Percentiles rank a stretch among this genome's conserved stretches.
phyloP scores from a whole-genome alignment of 306 rosid genomes.

The Trifolium subterraneum region DNA sequence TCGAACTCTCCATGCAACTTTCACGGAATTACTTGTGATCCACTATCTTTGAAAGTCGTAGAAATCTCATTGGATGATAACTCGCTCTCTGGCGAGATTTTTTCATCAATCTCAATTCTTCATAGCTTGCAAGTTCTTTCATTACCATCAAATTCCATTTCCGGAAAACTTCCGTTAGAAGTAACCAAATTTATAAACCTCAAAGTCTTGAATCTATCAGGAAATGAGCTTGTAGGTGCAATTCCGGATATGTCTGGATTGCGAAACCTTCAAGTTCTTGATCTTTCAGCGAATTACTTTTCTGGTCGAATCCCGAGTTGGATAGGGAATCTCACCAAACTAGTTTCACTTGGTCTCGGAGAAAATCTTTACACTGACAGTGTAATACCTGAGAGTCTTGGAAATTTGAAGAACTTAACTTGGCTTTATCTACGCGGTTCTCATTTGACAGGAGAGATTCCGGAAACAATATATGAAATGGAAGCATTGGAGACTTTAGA shows the following conservation, averaged over 20 bases:
- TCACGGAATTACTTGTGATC: conserved; percentile 68
- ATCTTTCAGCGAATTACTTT: conserved; percentile 69
- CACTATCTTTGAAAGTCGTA: conserved; percentile 54
- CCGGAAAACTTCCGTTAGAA: conserved; percentile 68
- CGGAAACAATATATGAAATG: conserved; percentile 72
- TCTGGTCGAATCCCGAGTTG: conserved; percentile 68
- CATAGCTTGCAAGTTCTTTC: conserved; percentile 59
- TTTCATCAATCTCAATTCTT: conserved; percentile 60
- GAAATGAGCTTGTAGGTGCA: conserved; percentile 57
- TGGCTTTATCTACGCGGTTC: conserved; percentile 76
- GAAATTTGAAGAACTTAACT: conserved; percentile 71
- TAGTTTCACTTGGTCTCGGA: conserved; percentile 67
- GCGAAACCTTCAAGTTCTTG: conserved; percentile 65
- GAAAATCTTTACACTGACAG: conserved; percentile 56
- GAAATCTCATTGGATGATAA: conserved; percentile 64
- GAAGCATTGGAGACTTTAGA: conserved; percentile 72
- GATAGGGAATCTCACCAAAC: conserved; percentile 69
- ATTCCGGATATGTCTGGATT: conserved; percentile 80
- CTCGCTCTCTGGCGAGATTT: conserved; percentile 76
- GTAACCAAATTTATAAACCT: conserved; percentile 58
- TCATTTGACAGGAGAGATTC: conserved; percentile 78
- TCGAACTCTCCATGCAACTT: conserved; percentile 66
- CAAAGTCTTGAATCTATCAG: conserved; percentile 68
- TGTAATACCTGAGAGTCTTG: conserved; percentile 67
- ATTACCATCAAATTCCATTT: conserved; percentile 63